Percentiles rank a stretch among this genome's conserved stretches.
Conservation (phyloP, 2,329 filamentous ascomycete genomes). For the Ciborinia camelliae region DNA sequence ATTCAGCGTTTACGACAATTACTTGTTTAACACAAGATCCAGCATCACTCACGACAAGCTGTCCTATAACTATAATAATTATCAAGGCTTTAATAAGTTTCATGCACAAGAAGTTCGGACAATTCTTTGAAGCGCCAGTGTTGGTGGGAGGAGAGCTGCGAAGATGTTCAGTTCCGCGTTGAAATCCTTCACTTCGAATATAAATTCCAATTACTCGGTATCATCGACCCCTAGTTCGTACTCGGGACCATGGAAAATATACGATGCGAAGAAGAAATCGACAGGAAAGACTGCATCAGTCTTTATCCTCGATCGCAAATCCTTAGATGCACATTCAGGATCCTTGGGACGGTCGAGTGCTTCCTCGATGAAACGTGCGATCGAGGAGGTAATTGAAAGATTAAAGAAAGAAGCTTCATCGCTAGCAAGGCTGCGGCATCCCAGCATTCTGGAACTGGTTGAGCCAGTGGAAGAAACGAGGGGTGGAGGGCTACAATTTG, state of each 20-base stretch:
- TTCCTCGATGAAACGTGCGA: slow-evolving; percentile 69
- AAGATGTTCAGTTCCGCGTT: slow-evolving; percentile 59
- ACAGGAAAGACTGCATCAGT: slow-evolving; percentile 86
- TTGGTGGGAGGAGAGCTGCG: slow-evolving; percentile 20
- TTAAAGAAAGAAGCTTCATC: slow-evolving; percentile 89
- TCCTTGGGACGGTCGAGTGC: slow-evolving; percentile 61
- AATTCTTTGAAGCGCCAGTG: slow-evolving; percentile 1
- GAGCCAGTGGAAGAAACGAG: slow-evolving; percentile 95
- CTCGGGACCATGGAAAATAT: slow-evolving; percentile 94
- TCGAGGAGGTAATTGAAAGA: slow-evolving; percentile 87
- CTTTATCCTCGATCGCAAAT: slow-evolving; percentile 91
- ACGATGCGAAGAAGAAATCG: slow-evolving; percentile 95
- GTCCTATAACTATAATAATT: not conserved
- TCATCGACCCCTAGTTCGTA: slow-evolving; percentile 71
- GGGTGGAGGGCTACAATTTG: slow-evolving; percentile 89
- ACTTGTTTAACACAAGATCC: not conserved
- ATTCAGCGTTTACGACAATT: not conserved
- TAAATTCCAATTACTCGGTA: slow-evolving; percentile 85
- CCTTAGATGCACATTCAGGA: slow-evolving; percentile 66
- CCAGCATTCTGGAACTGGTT: slow-evolving; percentile 85
- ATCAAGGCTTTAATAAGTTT: slow-evolving; percentile 1
- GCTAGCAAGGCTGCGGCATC: slow-evolving; percentile 83
- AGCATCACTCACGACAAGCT: not conserved
- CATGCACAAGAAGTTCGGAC: slow-evolving; percentile 4
- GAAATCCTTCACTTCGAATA: slow-evolving; percentile 92